These are phyloP conservation scores for Pleurotus tuoliensis DNA, from an alignment of 768 basidiomycete species.

Conservation along the genomic window DNA sequence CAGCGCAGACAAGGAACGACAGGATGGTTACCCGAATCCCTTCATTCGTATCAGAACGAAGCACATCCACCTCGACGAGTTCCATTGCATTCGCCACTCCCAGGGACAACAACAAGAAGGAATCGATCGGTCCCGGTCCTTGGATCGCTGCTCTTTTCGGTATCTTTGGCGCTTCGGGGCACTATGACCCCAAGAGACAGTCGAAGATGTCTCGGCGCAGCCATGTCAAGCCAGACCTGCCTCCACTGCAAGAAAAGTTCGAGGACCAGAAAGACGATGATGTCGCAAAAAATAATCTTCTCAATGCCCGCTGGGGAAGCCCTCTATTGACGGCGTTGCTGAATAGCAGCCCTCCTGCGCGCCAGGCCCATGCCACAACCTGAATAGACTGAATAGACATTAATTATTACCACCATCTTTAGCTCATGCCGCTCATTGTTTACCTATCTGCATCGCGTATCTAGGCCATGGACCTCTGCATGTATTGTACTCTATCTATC, in stretches of 20 bases:
- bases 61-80: conserved; percentile 5
- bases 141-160: conserved; percentile 1
- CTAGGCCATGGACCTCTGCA: too few species aligned
- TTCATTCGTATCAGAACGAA: conserved; percentile 3
- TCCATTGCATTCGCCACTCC: conserved; percentile 3
- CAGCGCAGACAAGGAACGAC: background rate
- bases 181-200: background rate
- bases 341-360: background rate
- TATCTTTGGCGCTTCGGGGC: background rate
- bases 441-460: too few species aligned
- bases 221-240: background rate
- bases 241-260: background rate
- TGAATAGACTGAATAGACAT: too few species aligned
- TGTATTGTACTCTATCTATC: too few species aligned
- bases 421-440: too few species aligned
- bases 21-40: background rate
- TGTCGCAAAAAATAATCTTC: background rate
- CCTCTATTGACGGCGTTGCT: background rate
- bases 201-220: background rate
- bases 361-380: too few species aligned
- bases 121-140: background rate
- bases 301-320: background rate
- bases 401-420: too few species aligned
- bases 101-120: background rate
- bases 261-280: background rate